These are phyloP conservation scores for Tremella yokohamensis DNA, from an alignment of 768 basidiomycete species.

Conservation along the genomic window DNA sequence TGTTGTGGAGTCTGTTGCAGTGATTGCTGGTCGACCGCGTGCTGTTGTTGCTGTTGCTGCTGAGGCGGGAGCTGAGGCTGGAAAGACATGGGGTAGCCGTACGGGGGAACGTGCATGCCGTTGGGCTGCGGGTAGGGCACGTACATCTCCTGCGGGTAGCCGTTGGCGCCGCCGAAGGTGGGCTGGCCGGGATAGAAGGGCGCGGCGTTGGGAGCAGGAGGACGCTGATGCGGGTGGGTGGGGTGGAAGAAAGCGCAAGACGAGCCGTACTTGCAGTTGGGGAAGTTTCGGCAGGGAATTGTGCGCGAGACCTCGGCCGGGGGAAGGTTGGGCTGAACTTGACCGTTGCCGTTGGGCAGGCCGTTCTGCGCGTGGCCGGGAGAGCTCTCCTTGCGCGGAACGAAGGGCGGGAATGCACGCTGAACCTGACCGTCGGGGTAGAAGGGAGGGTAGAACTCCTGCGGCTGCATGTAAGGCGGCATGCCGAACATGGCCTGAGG, in stretches of 20 bases:
- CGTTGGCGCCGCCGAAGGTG: slow-evolving; percentile 12
- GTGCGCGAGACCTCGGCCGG: slow-evolving; percentile 50
- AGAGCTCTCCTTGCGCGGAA: slow-evolving; percentile 12
- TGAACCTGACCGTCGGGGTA: slow-evolving; percentile 9
- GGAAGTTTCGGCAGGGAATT: slow-evolving; percentile 53
- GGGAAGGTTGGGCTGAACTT: slow-evolving; percentile 39
- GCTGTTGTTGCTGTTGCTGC: no score
- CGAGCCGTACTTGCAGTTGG: slow-evolving; percentile 50
- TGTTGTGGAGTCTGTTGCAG: slow-evolving; percentile 3
- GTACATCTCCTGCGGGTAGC: slow-evolving; percentile 6
- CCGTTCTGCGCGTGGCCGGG: slow-evolving; percentile 8
- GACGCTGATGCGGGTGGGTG: slow-evolving; percentile 22
- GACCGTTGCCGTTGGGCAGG: slow-evolving; percentile 19
- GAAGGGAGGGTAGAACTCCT: slow-evolving; percentile 34
- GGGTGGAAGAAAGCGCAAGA: slow-evolving; percentile 51
- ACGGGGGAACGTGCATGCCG: background rate
- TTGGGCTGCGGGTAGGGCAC: slow-evolving; percentile 19
- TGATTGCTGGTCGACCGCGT: slow-evolving; percentile 5
- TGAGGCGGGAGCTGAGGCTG: slow-evolving; percentile 17
- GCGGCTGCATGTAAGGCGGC: slow-evolving; percentile 35
- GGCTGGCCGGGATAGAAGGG: slow-evolving; percentile 21
- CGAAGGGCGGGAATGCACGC: slow-evolving; percentile 23
- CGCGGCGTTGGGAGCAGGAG: slow-evolving; percentile 5
- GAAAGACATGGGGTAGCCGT: slow-evolving; percentile 1
- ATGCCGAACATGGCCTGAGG: slow-evolving; percentile 14